Base-by-base conservation (phyloP, 2,329 filamentous ascomycete species). In the Bisporella sp. region DNA sequence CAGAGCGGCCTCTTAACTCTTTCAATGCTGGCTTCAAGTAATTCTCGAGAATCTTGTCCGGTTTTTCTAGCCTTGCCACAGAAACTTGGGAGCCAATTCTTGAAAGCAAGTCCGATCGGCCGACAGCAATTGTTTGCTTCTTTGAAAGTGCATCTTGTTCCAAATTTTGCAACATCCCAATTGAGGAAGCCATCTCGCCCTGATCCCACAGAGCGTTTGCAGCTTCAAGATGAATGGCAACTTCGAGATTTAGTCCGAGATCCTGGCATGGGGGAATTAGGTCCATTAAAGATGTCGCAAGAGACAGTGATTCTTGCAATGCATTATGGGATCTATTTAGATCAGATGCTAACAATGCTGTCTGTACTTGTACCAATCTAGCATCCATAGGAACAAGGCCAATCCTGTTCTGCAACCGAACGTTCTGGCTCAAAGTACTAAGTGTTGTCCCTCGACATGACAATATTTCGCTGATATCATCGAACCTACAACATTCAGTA, bases 161-260 rank as follows among this genome's bases (percentile, higher is more conserved):
- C 8, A 96, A 76, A 41, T 81, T 78, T 61, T 92, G 86, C 21
- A 97, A 79, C 77, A 97, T 91, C 37, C 84, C 79, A 53, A 99
- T 96, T 0, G 93, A 96, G 0, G 88, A 82, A 21, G 85, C 81
- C 73, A 89, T 88, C 67, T 99, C 92, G 9, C 90, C 90, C 64
- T 96, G 87, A 55, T 95, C 89, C 92, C 93, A 99, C 1, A 99
- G 73, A 5, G 95, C 89, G 61, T 87, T 89, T 8, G 95, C 91
- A 6, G 88, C 81, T 66, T 97, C 93, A 48, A 92, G 79, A 56
- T 84, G 82, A 39, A 90, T 81, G 9, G 84, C 84, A 9, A 84
- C 87, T 62, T 90, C 85, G 42, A 96, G 81, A 51, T 83, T 79
- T 2, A 97, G 70, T 0, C 86, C 88, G n/a, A 89, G 68, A 0